Evolutionary conservation across 148 eudicot genomes (phyloP).

Genomic region (Polygonum maritimum): DNA sequence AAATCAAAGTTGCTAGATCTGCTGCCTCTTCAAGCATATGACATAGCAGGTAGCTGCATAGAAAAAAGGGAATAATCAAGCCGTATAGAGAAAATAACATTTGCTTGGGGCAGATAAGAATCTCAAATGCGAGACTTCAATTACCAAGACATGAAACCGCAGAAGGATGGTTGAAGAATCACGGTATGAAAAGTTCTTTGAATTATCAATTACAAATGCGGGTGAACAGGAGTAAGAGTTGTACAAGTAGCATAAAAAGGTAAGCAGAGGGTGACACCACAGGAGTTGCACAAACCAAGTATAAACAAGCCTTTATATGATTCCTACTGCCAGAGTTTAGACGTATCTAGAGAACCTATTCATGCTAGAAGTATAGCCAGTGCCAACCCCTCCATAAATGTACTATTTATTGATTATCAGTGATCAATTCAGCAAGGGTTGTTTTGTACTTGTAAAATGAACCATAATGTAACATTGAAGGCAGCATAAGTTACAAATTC

Average conservation of each 20-base stretch:
- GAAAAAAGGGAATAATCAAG: conserved; percentile 1
- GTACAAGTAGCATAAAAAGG: background rate
- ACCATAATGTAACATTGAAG: background rate
- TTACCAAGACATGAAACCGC: background rate
- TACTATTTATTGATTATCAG: too few species aligned
- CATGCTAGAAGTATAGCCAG: background rate
- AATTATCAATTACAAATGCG: background rate
- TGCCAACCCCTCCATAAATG: background rate
- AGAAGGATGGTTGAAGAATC: background rate
- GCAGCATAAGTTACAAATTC: background rate
- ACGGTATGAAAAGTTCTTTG: background rate
- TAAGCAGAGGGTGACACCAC: background rate
- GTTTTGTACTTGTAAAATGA: background rate
- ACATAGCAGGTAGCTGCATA: conserved; percentile 64
- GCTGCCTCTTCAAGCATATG: conserved; percentile 69
- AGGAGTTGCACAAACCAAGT: background rate
- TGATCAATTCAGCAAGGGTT: background rate
- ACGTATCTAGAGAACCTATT: background rate
- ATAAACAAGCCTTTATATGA: background rate
- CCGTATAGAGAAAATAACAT: background rate
- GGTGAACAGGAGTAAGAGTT: background rate
- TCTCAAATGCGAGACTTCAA: background rate
- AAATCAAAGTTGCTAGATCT: conserved; percentile 41
- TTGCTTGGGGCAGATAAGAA: background rate
- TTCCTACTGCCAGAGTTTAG: background rate